phyloP scores from a whole-genome alignment of 352 stramenopile species.

The Globisporangium parvum region DNA sequence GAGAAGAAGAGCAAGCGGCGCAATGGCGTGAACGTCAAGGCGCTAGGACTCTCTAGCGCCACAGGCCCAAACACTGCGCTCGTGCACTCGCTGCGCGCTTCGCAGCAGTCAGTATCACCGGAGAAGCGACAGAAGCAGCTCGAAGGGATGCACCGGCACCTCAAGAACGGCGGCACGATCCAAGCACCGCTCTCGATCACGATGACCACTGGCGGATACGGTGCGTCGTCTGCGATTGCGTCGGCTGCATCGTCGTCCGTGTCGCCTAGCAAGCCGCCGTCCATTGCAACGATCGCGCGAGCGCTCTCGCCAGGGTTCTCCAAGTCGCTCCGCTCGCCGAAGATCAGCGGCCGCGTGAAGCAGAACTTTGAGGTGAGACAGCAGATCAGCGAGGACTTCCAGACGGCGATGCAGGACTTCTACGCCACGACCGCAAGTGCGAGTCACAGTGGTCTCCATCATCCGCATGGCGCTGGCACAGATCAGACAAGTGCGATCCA shows the following conservation, averaged over 20 bases:
- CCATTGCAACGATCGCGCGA: slow-evolving; percentile 5
- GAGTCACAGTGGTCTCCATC: neutral
- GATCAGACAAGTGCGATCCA: neutral
- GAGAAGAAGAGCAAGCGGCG: slow-evolving; percentile 52
- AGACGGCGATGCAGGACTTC: slow-evolving; percentile 57
- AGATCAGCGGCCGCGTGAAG: slow-evolving; percentile 12
- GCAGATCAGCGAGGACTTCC: slow-evolving; percentile 47
- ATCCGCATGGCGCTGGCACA: neutral
- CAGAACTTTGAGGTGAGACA: slow-evolving; percentile 28
- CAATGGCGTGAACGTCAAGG: slow-evolving; percentile 19
- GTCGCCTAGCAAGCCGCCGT: slow-evolving; percentile 1
- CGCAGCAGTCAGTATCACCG: neutral
- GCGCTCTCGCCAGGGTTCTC: slow-evolving; percentile 3
- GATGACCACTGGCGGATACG: neutral
- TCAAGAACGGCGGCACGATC: slow-evolving; percentile 50
- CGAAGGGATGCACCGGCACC: slow-evolving; percentile 48
- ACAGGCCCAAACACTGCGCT: slow-evolving; percentile 5
- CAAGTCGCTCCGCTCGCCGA: neutral
- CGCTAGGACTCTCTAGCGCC: neutral
- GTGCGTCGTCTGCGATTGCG: neutral
- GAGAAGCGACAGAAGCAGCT: slow-evolving; percentile 32
- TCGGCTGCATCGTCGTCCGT: neutral
- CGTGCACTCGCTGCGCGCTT: slow-evolving; percentile 4
- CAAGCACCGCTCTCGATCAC: slow-evolving; percentile 26
- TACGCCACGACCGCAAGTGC: slow-evolving; percentile 20